A percentile compares a stretch with the other conserved stretches of the same genome.
These are phyloP conservation scores for Lentinula lateritia DNA, from an alignment of 768 basidiomycete genomes.

Conservation along the genomic window DNA sequence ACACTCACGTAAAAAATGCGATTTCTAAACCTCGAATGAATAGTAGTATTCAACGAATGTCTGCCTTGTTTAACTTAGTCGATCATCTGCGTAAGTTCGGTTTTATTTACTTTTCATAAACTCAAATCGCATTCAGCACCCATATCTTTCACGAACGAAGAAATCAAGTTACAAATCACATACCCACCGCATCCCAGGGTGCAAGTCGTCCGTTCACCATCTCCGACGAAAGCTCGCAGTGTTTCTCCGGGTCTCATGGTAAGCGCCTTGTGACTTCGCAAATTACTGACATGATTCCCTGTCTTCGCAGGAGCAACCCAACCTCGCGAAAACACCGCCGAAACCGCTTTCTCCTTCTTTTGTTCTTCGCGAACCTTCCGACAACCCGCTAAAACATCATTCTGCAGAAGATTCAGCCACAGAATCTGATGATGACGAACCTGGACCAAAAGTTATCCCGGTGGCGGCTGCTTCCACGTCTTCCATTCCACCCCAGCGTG, in stretches of 20 bases:
- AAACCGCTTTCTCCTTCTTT: neutral
- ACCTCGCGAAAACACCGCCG: neutral
- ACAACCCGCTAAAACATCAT: slow-evolving; percentile 3
- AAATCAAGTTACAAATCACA: slow-evolving; percentile 33
- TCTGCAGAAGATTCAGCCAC: slow-evolving; percentile 39
- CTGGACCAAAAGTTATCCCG: neutral
- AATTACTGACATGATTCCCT: neutral
- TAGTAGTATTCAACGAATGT: slow-evolving; percentile 63
- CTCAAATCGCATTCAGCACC: slow-evolving; percentile 35
- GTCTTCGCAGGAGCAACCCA: slow-evolving; percentile 1
- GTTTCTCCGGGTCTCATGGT: slow-evolving; percentile 3
- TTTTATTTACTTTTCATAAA: slow-evolving; percentile 11
- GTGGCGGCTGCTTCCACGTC: neutral
- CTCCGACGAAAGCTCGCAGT: slow-evolving; percentile 7
- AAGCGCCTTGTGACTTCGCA: slow-evolving; percentile 5
- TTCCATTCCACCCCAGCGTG: slow-evolving; percentile 2
- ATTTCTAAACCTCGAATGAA: slow-evolving; percentile 64
- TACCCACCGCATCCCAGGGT: slow-evolving; percentile 9
- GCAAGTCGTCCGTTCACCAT: slow-evolving; percentile 11
- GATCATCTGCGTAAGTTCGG: slow-evolving; percentile 56
- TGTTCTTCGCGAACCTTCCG: neutral
- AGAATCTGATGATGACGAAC: slow-evolving; percentile 24
- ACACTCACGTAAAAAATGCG: slow-evolving; percentile 69
- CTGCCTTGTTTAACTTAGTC: slow-evolving; percentile 65
- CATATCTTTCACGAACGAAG: slow-evolving; percentile 40